phyloP scores from a whole-genome alignment of 495 filamentous ascomycete genomes.

The Penicillium desertorum region DNA sequence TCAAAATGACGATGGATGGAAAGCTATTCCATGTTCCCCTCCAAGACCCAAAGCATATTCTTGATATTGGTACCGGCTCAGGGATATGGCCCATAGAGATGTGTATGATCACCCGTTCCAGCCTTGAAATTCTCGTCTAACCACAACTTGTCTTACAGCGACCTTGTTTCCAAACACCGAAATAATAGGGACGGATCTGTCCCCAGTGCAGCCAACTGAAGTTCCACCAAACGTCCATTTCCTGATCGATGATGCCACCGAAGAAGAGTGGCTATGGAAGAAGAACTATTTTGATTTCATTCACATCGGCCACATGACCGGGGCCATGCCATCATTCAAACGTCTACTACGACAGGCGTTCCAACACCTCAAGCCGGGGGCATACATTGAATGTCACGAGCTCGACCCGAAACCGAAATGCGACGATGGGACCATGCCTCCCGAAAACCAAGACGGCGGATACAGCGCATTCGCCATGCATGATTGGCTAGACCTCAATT shows the following conservation, averaged over 20 bases:
- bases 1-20: conserved; percentile 53
- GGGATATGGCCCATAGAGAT: conserved; percentile 73
- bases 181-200: conserved; percentile 63
- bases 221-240: conserved; percentile 60
- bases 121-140: conserved; percentile 24
- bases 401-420: conserved; percentile 54
- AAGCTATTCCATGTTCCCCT: conserved; percentile 61
- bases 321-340: conserved; percentile 42
- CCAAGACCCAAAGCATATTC: conserved; percentile 52
- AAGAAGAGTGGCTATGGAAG: conserved; percentile 51
- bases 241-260: conserved; percentile 55
- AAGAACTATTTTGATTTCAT: conserved; percentile 49
- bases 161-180: conserved; percentile 53
- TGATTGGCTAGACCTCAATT: conserved; percentile 53
- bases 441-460: conserved; percentile 38
- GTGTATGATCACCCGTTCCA: conserved; percentile 34
- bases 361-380: conserved; percentile 60
- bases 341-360: conserved; percentile 42
- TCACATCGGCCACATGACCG: conserved; percentile 46
- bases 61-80: conserved; percentile 70
- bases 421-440: conserved; percentile 62
- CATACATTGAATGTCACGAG: conserved; percentile 66
- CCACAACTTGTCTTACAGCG: conserved; percentile 27
- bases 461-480: conserved; percentile 45
- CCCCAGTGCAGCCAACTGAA: conserved; percentile 60